Evolutionary conservation across 1,284 basidiomycete species (phyloP), one percentile per base, ranked within the genome.

Genomic region (Gymnopus androsaceus): DNA sequence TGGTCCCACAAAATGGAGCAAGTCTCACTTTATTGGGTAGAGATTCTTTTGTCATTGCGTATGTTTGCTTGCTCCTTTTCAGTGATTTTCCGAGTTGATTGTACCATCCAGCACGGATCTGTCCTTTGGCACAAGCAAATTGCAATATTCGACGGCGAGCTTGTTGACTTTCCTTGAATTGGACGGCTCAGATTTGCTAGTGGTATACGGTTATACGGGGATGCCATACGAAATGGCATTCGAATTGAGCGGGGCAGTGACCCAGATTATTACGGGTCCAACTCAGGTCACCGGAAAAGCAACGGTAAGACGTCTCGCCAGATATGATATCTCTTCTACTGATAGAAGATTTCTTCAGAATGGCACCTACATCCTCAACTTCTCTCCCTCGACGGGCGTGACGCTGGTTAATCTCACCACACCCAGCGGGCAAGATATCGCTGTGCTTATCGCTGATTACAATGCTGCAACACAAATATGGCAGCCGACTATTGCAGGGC

Each of bases 391-490:
- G 14, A 7, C 31, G 14, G 31, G 31, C 31, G 31, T 33, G 31
- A 33, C 31, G 31, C 31, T 33, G 31, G 31, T 33, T 33, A 6
- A 33, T 33, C 31, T 33, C 31, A 14, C 31, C 14, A 33, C 31
- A 33, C 14, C 31, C 6, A 33, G 14, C 31, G 31, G 14, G 14
- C 31, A 33, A 14, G n/a, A n/a, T n/a, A 33, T 33, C 31, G 14
- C 31, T 33, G 31, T 33, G 31, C 31, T 33, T 33, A 33, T 77
- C 66, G 80, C 81, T 6, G 87, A 90, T 64, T 75, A 82, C 0
- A 67, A 66, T 19, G 87, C 85, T 0, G 82, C 84, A 4, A 82
- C 77, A 38, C 84, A 75, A 2, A 78, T 78, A 64, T 79, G 76
- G 77, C 66, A 75, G 12, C 78, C 76, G 4, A 63, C 69, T 2